A percentile compares a stretch with the other conserved stretches of the same genome.
Conservation (phyloP, 2,329 filamentous ascomycete genomes). For the Cladobotryum protrusum region DNA sequence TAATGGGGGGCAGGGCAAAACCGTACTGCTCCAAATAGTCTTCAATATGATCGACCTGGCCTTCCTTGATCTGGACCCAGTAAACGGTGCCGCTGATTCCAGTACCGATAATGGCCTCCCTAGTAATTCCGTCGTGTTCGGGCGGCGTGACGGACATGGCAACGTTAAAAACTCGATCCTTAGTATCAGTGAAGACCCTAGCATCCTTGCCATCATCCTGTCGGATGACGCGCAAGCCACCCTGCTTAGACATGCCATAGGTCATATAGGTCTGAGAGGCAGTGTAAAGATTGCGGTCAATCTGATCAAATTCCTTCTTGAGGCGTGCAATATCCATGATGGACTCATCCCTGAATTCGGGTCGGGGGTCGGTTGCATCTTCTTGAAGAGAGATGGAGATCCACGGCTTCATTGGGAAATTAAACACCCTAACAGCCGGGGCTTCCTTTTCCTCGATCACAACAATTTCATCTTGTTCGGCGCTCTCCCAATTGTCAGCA, state of each 20-base stretch:
- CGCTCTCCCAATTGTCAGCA: constrained; percentile 89
- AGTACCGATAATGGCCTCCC: constrained; percentile 83
- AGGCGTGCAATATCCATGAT: constrained; percentile 90
- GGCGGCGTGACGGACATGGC: constrained; percentile 66
- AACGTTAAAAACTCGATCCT: constrained; percentile 93
- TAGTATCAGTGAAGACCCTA: constrained; percentile 83
- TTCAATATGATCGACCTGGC: constrained; percentile 72
- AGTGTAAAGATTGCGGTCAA: constrained; percentile 87
- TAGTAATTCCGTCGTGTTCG: constrained; percentile 50
- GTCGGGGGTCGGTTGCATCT: constrained; percentile 47
- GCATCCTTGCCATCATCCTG: constrained; percentile 90
- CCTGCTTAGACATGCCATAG: constrained; percentile 89
- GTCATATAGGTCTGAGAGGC: constrained; percentile 88
- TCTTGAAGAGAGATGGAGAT: constrained; percentile 75
- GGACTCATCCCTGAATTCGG: constrained; percentile 67
- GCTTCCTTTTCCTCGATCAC: constrained; percentile 61
- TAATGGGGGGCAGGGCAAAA: constrained; percentile 82
- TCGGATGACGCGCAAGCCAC: constrained; percentile 85
- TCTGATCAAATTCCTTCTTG: constrained; percentile 97
- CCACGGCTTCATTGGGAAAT: constrained; percentile 95
- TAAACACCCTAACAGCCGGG: constrained; percentile 72
- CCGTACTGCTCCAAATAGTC: constrained; percentile 78
- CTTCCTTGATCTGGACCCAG: constrained; percentile 76
- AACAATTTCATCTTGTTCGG: constrained; percentile 63
- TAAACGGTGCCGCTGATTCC: constrained; percentile 96